Percentiles rank a stretch among this genome's conserved stretches.
phyloP scores from a whole-genome alignment of 306 rosid genomes.

The barrel medic (Medicago truncatula) region MtrunA17r5.0-ANR NC_053046.1:5379501-5380000 shows the following conservation, averaged over 20 bases:
- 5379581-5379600: slow-evolving; percentile 21
- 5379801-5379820: slow-evolving; percentile 5
- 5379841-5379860: slow-evolving; percentile 16
- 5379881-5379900: slow-evolving; percentile 24
- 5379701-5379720: slow-evolving; percentile 97
- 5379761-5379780: slow-evolving; percentile 26
- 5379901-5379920: background rate
- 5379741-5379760: slow-evolving; percentile 72
- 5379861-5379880: slow-evolving; percentile 10
- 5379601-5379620: slow-evolving; percentile 39
- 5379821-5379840: slow-evolving; percentile 18
- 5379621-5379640: slow-evolving; percentile 14
- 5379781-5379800: background rate
- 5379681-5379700: slow-evolving; percentile 91
- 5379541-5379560: slow-evolving; percentile 91
- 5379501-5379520: slow-evolving; percentile 86
- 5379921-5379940: background rate
- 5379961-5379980: slow-evolving; percentile 61
- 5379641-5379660: slow-evolving; percentile 69
- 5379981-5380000: slow-evolving; percentile 65
- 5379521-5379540: slow-evolving; percentile 98
- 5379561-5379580: slow-evolving; percentile 71
- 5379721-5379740: slow-evolving; percentile 91
- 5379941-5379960: background rate
- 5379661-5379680: slow-evolving; percentile 96